Evolutionary conservation across 805 yeast genomes (phyloP).

Genomic region (Candida tammaniensis): DNA sequence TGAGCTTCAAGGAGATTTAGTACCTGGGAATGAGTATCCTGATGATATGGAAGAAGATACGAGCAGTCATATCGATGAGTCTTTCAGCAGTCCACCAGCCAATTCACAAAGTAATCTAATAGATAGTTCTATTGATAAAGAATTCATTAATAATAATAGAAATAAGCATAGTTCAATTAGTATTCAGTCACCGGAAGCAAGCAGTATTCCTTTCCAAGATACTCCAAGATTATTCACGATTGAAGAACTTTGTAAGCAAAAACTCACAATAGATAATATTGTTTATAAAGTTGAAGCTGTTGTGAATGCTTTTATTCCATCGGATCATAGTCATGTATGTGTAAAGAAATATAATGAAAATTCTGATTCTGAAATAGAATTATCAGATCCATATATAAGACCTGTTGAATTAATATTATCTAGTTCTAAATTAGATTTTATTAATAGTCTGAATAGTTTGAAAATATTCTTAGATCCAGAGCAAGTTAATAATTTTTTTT

Average conservation of each 20-base stretch:
- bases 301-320: conserved; percentile 25
- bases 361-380: conserved; percentile 1
- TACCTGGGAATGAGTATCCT: conserved; percentile 8
- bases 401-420: conserved; percentile 24
- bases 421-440: not conserved
- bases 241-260: conserved; percentile 3
- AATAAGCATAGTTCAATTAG: no score
- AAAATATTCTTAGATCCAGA: conserved; percentile 1
- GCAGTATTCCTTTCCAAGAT: conserved; percentile 3
- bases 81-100: no score
- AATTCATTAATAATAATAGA: no score
- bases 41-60: conserved; percentile 5
- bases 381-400: conserved; percentile 20
- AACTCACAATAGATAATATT: conserved; percentile 9
- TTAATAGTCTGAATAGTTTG: conserved; percentile 3
- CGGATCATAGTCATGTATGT: conserved; percentile 24
- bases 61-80: not conserved
- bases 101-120: no score
- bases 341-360: conserved; percentile 22
- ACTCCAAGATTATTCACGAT: conserved; percentile 1
- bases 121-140: no score
- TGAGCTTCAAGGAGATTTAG: conserved; percentile 6
- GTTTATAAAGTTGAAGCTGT: conserved; percentile 18
- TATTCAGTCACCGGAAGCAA: no score
- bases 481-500: not conserved